Evolutionary conservation across 371 early-diverging fungal genomes (phyloP).

Genomic region (Batrachochytrium dendrobatidis): DNA sequence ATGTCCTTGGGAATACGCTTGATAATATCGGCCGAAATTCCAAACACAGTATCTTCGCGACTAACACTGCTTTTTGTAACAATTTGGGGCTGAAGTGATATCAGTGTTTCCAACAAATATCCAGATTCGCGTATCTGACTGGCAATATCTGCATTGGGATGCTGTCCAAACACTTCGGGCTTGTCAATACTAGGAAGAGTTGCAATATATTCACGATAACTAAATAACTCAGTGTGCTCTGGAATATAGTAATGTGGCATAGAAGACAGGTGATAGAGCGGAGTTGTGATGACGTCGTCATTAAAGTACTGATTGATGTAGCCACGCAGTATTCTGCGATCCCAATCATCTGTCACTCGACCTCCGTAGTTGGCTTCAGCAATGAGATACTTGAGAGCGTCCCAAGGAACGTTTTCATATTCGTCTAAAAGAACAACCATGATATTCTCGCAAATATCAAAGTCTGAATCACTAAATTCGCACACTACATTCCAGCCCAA

Average conservation of each 20-base stretch:
- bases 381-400: slow-evolving; percentile 48
- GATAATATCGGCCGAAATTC: slow-evolving; percentile 37
- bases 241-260: slow-evolving; percentile 39
- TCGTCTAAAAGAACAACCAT: slow-evolving; percentile 43
- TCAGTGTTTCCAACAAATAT: slow-evolving; percentile 31
- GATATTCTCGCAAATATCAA: slow-evolving; percentile 44
- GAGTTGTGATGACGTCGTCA: slow-evolving; percentile 35
- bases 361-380: slow-evolving; percentile 52
- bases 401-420: slow-evolving; percentile 41
- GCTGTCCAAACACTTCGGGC: slow-evolving; percentile 51
- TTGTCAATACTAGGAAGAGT: slow-evolving; percentile 37
- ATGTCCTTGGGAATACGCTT: slow-evolving; percentile 38
- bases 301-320: slow-evolving; percentile 41
- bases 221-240: slow-evolving; percentile 27
- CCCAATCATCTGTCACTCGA: slow-evolving; percentile 49
- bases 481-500: slow-evolving; percentile 52
- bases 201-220: slow-evolving; percentile 36
- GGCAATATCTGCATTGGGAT: slow-evolving; percentile 49
- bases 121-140: slow-evolving; percentile 42
- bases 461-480: slow-evolving; percentile 53
- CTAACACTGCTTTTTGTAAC: slow-evolving; percentile 24
- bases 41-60: slow-evolving; percentile 40
- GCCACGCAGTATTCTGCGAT: slow-evolving; percentile 37
- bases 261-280: slow-evolving; percentile 34
- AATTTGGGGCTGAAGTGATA: slow-evolving; percentile 41